Evolutionary conservation across 2,329 filamentous ascomycete genomes (phyloP).

Genomic region (Esteya vermicola): DNA sequence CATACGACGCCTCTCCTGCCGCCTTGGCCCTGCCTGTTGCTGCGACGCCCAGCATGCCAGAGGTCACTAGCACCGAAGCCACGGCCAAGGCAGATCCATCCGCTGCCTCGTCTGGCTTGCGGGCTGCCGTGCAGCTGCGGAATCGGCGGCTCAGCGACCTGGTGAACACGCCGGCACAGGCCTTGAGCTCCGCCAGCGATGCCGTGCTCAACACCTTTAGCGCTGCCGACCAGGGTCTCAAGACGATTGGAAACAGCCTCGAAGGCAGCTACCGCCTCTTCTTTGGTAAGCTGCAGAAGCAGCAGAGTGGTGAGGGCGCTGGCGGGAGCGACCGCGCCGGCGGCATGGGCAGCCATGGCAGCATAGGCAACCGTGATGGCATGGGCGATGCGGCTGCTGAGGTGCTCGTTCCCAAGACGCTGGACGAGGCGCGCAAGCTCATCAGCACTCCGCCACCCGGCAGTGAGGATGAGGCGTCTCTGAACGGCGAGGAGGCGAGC

Average conservation of each 20-base stretch:
- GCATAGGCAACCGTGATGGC: background rate
- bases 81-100: background rate
- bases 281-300: slow-evolving; percentile 46
- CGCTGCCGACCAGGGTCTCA: slow-evolving; percentile 81
- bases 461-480: slow-evolving; percentile 43
- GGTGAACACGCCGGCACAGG: slow-evolving; percentile 70
- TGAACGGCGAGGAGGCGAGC: slow-evolving; percentile 37
- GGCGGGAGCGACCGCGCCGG: background rate
- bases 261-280: slow-evolving; percentile 91
- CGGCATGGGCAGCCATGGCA: background rate
- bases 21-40: slow-evolving; percentile 21
- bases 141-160: slow-evolving; percentile 73
- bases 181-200: slow-evolving; percentile 70
- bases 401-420: slow-evolving; percentile 64
- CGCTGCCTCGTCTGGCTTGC: slow-evolving; percentile 18
- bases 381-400: slow-evolving; percentile 10
- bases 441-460: slow-evolving; percentile 56
- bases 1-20: background rate
- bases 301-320: slow-evolving; percentile 34
- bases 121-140: slow-evolving; percentile 35
- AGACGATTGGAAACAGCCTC: slow-evolving; percentile 79
- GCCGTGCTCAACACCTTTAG: slow-evolving; percentile 75
- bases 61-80: slow-evolving; percentile 17
- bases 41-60: slow-evolving; percentile 16
- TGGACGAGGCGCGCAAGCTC: slow-evolving; percentile 84